Conservation (phyloP, 2,329 filamentous ascomycete genomes). For the Diaporthe sp. region DNA sequence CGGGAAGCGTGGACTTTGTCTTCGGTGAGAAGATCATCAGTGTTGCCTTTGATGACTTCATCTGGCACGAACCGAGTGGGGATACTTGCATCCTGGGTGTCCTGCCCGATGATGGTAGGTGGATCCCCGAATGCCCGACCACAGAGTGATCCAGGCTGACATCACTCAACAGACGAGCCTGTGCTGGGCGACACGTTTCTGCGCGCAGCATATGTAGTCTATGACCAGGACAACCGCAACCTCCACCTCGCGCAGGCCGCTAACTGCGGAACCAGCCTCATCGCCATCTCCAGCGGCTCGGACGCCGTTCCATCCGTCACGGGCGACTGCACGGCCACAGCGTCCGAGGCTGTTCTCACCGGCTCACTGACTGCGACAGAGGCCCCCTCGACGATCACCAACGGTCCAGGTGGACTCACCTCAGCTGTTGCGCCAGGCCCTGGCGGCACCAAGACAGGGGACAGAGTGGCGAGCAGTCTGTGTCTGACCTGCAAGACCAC, state of each 20-base stretch:
- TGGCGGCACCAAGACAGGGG: neutral
- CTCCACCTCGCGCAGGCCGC: slow-evolving; percentile 38
- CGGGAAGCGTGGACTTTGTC: slow-evolving; percentile 61
- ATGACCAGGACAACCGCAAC: slow-evolving; percentile 57
- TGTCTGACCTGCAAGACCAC: slow-evolving; percentile 26
- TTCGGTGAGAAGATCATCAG: slow-evolving; percentile 57
- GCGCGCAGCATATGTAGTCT: slow-evolving; percentile 60
- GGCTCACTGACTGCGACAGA: slow-evolving; percentile 5
- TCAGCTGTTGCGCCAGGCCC: neutral
- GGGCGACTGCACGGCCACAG: slow-evolving; percentile 23
- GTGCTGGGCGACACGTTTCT: slow-evolving; percentile 59
- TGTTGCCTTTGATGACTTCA: slow-evolving; percentile 62
- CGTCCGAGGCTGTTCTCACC: neutral
- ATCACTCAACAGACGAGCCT: slow-evolving; percentile 53
- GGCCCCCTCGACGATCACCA: slow-evolving; percentile 23
- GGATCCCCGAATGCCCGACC: too few relatives aligned
- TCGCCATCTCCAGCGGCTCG: slow-evolving; percentile 24
- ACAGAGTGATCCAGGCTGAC: neutral
- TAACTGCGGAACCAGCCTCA: slow-evolving; percentile 34
- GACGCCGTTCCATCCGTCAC: slow-evolving; percentile 34
- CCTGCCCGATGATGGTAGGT: slow-evolving; percentile 33
- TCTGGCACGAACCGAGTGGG: slow-evolving; percentile 54
- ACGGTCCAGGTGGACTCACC: neutral
- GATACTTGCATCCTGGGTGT: slow-evolving; percentile 58
- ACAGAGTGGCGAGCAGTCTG: slow-evolving; percentile 6